Base-by-base conservation (phyloP, 2,329 filamentous ascomycete species). In the Fusarium continuum region DNA sequence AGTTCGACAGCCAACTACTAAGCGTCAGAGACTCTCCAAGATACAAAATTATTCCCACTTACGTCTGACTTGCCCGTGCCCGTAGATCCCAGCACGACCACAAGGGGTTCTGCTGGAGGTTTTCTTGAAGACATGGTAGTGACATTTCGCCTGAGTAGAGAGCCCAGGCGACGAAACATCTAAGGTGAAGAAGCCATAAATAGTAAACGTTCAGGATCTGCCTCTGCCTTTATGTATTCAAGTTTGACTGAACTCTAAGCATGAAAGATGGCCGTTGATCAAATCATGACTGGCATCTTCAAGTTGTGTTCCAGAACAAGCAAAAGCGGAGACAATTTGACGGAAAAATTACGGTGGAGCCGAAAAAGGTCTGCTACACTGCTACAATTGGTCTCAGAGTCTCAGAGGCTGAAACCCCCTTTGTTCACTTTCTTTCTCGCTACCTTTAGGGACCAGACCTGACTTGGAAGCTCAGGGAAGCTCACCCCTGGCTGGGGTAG, bases 51-150 rank as follows among this genome's bases (percentile, higher is more conserved):
- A n/a, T 32, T 25, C 17, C 10, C 44, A 53, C 80, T 72, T 82
- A 96, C 92, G 80, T 96, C 90, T 32, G 93, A 96, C 78, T 96
- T 97, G 61, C 94, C 94, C 2, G 93, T 97, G 55, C 93, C 94
- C 9, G 94, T 98, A 41, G 93, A 91, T 67, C 94, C 94, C 43
- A 97, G 83, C 59, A 98, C 85, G 43, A 92, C 88, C 70, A 98
- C 83, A 62, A 97, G 79, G 20, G 92, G 91, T 70, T 82, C 73
- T 44, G 73, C 70, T 16, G 83, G 83, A 52, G 75, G 69, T 61
- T 67, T 74, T 54, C 54, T 60, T 50, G 70, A 50, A 38, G 77
- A 69, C 79, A 83, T 83, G 65, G 69, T 72, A 53, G 73, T 65
- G 61, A 73, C 74, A 78, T 76, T 70, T 53, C 75, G 75, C 65